Percentiles rank a stretch among this genome's conserved stretches.
phyloP scores from a whole-genome alignment of 306 rosid species.

The Trichosanthes truncata region DNA sequence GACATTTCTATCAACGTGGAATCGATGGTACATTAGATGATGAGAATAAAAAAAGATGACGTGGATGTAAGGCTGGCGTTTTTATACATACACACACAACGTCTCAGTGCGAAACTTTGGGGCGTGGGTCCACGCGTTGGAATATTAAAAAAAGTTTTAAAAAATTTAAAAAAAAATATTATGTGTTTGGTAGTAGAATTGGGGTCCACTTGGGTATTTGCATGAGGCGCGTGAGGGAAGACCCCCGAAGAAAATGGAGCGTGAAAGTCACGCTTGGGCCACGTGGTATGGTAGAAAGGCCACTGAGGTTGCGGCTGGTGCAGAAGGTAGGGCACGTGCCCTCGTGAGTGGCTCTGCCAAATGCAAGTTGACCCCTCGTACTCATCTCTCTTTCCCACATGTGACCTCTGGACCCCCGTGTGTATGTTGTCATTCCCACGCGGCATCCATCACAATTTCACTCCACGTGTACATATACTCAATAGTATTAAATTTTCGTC shows the following conservation, averaged over 20 bases:
- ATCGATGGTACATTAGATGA: too few species aligned
- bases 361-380: conserved; percentile 29
- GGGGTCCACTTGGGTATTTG: not conserved
- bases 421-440: conserved; percentile 18
- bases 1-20: too few species aligned
- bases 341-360: conserved; percentile 7
- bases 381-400: conserved; percentile 14
- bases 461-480: too few species aligned
- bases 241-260: not conserved
- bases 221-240: not conserved
- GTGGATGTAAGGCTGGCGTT: too few species aligned
- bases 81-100: too few species aligned
- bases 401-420: not conserved
- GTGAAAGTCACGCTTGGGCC: not conserved
- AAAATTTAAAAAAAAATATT: too few species aligned
- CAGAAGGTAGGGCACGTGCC: not conserved
- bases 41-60: too few species aligned
- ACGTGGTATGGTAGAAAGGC: not conserved
- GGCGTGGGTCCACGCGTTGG: not conserved
- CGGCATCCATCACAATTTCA: conserved; percentile 5
- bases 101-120: not conserved
- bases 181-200: not conserved
- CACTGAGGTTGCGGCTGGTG: not conserved
- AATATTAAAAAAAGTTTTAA: too few species aligned
- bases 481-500: too few species aligned